These are phyloP conservation scores for Syncephalastrum contaminatum DNA, from an alignment of 371 early-diverging fungal genomes.

Conservation along the genomic window DNA sequence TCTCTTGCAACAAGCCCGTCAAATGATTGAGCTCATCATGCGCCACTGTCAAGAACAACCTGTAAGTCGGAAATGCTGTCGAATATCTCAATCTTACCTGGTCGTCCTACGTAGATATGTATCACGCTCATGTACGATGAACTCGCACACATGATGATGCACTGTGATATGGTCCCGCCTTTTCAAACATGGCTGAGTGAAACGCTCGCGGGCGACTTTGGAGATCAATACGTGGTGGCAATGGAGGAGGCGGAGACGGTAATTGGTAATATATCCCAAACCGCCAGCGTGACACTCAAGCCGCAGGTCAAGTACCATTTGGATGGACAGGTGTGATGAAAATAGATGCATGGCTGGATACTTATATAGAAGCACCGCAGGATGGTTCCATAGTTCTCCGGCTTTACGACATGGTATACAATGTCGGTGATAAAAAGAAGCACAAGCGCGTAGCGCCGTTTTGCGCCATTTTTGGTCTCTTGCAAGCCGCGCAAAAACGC, in stretches of 20 bases:
- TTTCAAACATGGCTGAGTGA: slow-evolving; percentile 72
- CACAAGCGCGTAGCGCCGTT: slow-evolving; percentile 50
- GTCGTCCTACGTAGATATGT: slow-evolving; percentile 44
- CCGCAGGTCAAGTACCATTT: slow-evolving; percentile 44
- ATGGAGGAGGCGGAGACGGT: slow-evolving; percentile 17
- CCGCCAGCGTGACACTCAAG: slow-evolving; percentile 11
- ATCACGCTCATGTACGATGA: slow-evolving; percentile 74
- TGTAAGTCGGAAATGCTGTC: slow-evolving; percentile 24
- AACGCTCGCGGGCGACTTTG: slow-evolving; percentile 63
- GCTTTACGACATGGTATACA: slow-evolving; percentile 26
- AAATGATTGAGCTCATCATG: slow-evolving; percentile 45
- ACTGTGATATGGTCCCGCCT: slow-evolving; percentile 49
- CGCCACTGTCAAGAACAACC: slow-evolving; percentile 48
- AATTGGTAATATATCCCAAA: slow-evolving; percentile 3
- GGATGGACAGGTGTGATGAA: slow-evolving; percentile 31
- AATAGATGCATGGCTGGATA: not conserved
- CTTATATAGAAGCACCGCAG: slow-evolving; percentile 4
- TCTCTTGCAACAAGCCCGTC: slow-evolving; percentile 39
- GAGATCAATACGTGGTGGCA: slow-evolving; percentile 59
- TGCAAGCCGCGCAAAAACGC: slow-evolving; percentile 70
- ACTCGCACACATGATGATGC: slow-evolving; percentile 60
- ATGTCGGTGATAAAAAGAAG: slow-evolving; percentile 25
- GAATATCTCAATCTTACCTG: not conserved
- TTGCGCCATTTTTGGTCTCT: slow-evolving; percentile 70
- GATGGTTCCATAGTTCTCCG: slow-evolving; percentile 18